phyloP scores from a whole-genome alignment of 805 yeast species.

The Brettanomyces nanus region DNA sequence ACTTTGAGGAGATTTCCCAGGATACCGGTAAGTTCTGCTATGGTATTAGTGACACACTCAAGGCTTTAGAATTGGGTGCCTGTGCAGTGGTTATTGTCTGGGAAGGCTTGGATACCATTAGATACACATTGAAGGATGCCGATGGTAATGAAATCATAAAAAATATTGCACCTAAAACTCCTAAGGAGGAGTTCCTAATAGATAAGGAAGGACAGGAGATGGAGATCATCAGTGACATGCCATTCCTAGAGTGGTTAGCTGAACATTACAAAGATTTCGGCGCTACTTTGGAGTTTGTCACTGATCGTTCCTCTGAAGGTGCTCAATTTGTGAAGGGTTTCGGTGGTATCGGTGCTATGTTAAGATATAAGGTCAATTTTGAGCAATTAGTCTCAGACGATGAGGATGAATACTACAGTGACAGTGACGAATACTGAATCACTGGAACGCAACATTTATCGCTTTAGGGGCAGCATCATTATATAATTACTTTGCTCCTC shows the following conservation, averaged over 20 bases:
- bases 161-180: slow-evolving; percentile 62
- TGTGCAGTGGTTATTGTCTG: slow-evolving; percentile 87
- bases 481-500: background rate
- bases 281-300: slow-evolving; percentile 91
- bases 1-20: slow-evolving; percentile 95
- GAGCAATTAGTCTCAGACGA: slow-evolving; percentile 88
- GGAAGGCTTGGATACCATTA: slow-evolving; percentile 79
- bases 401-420: slow-evolving; percentile 66
- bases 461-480: background rate
- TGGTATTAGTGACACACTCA: slow-evolving; percentile 93
- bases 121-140: slow-evolving; percentile 77
- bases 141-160: slow-evolving; percentile 73
- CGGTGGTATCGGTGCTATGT: slow-evolving; percentile 97
- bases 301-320: slow-evolving; percentile 96
- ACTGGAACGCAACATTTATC: slow-evolving; percentile 2
- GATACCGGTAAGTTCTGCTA: slow-evolving; percentile 97
- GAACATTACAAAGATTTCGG: slow-evolving; percentile 93
- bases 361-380: slow-evolving; percentile 94
- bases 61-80: slow-evolving; percentile 95
- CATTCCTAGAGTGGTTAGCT: slow-evolving; percentile 94
- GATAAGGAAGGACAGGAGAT: slow-evolving; percentile 87
- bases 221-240: slow-evolving; percentile 79
- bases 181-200: slow-evolving; percentile 65
- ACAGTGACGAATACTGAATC: slow-evolving; percentile 18
- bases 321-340: slow-evolving; percentile 97